phyloP scores from a whole-genome alignment of 306 rosid genomes.

The Cucurbita pepo region DNA sequence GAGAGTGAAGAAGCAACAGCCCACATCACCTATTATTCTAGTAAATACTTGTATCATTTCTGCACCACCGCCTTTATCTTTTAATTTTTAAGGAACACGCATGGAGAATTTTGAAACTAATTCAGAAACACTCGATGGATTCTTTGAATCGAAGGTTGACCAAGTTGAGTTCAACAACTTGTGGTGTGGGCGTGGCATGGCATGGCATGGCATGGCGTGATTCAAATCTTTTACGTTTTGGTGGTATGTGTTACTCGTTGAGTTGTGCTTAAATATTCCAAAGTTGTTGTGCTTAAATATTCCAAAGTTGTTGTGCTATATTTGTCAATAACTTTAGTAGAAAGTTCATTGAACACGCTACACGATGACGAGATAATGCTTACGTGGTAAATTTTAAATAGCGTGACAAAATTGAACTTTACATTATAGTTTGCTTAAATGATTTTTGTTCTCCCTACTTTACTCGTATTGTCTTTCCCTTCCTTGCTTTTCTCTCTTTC shows the following conservation, averaged over 20 bases:
- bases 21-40: not conserved
- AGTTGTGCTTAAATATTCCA: too few species aligned
- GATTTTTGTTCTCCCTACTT: not conserved
- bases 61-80: not conserved
- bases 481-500: too few species aligned
- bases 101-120: too few species aligned
- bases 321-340: not conserved
- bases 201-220: not conserved
- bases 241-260: not conserved
- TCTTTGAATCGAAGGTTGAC: too few species aligned
- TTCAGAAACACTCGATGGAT: too few species aligned
- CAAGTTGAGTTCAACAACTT: too few species aligned
- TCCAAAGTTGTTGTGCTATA: too few species aligned
- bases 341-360: not conserved
- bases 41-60: not conserved
- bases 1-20: conserved; percentile 15
- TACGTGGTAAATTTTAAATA: not conserved
- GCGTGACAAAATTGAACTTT: not conserved
- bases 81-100: too few species aligned
- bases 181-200: too few species aligned
- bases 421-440: not conserved
- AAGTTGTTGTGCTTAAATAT: too few species aligned
- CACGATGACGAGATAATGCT: not conserved
- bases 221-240: too few species aligned
- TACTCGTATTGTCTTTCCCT: too few species aligned